A percentile compares a stretch with the other conserved stretches of the same genome.
phyloP scores from a whole-genome alignment of 768 basidiomycete genomes.

The Pleurotus citrinopileatus region DNA sequence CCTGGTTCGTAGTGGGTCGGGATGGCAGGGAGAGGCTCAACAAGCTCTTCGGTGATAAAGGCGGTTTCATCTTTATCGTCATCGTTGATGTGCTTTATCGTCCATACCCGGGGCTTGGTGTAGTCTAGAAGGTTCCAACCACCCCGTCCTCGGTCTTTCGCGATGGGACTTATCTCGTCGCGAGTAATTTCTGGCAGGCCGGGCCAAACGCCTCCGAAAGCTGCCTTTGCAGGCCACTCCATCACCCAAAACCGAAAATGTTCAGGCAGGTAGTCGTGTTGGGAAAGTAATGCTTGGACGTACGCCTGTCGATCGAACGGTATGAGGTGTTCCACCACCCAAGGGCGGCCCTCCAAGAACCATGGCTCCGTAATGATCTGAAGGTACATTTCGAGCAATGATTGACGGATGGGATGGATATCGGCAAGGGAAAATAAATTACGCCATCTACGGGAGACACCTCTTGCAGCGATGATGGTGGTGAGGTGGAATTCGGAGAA shows the following conservation, averaged over 20 bases:
- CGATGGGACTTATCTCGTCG: neutral
- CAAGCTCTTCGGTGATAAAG: neutral
- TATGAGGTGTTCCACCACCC: neutral
- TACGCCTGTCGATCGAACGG: conserved; percentile 2
- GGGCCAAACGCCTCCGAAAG: conserved; percentile 19
- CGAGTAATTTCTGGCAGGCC: conserved; percentile 11
- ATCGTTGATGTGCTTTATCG: neutral
- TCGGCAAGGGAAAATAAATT: neutral
- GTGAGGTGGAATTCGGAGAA: neutral
- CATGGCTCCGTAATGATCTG: neutral
- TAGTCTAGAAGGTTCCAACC: neutral
- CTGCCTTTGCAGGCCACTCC: conserved; percentile 23
- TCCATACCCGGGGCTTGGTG: neutral
- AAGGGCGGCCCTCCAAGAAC: neutral
- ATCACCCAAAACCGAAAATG: conserved; percentile 22
- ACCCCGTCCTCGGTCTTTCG: neutral
- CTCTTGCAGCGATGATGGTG: neutral
- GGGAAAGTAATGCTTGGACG: conserved; percentile 12
- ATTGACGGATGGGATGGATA: neutral
- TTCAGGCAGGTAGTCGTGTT: conserved; percentile 15
- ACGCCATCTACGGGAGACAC: neutral
- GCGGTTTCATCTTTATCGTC: neutral
- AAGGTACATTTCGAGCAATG: neutral
- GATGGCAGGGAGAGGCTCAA: neutral
- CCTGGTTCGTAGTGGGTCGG: neutral